Percentiles rank a stretch among this genome's conserved stretches.
Conservation (phyloP, 257 asterid species). For the Solanum paucissectum region DNA sequence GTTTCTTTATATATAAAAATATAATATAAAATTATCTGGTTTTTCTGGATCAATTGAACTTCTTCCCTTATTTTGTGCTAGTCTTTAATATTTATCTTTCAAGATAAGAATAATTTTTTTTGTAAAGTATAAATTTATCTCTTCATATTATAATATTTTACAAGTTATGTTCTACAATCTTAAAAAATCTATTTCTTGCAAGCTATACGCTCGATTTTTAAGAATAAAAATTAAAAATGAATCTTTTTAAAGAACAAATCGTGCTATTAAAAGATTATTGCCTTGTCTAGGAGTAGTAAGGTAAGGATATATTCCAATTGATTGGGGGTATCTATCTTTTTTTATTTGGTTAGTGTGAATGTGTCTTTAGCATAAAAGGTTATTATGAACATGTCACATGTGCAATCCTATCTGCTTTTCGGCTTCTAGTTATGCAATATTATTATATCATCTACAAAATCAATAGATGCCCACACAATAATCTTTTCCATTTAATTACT, state of each 20-base stretch:
- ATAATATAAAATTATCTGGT: no score
- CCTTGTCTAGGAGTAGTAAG: not conserved
- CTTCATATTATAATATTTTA: not conserved
- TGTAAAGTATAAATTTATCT: no score
- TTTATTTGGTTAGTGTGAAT: slow-evolving; percentile 21
- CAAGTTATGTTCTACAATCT: not conserved
- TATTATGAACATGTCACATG: slow-evolving; percentile 9
- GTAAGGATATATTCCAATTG: slow-evolving; percentile 11
- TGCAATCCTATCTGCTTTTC: slow-evolving; percentile 21
- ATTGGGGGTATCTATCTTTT: slow-evolving; percentile 15
- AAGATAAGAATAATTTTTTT: no score
- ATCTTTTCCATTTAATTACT: slow-evolving; percentile 7
- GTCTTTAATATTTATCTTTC: not conserved
- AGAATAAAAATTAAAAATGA: not conserved
- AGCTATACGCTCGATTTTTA: accelerated
- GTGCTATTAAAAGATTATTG: not conserved
- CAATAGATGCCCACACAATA: slow-evolving; percentile 36
- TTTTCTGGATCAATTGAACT: not conserved
- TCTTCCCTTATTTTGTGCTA: not conserved
- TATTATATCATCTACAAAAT: slow-evolving; percentile 4
- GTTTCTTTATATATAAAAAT: not conserved
- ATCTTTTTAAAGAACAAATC: not conserved
- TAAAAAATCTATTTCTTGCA: not conserved
- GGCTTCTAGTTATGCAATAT: slow-evolving; percentile 1
- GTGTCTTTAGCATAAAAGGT: slow-evolving; percentile 33